Evolutionary conservation across 495 filamentous ascomycete genomes (phyloP).

Genomic region (Geoglossum glabrum): DNA sequence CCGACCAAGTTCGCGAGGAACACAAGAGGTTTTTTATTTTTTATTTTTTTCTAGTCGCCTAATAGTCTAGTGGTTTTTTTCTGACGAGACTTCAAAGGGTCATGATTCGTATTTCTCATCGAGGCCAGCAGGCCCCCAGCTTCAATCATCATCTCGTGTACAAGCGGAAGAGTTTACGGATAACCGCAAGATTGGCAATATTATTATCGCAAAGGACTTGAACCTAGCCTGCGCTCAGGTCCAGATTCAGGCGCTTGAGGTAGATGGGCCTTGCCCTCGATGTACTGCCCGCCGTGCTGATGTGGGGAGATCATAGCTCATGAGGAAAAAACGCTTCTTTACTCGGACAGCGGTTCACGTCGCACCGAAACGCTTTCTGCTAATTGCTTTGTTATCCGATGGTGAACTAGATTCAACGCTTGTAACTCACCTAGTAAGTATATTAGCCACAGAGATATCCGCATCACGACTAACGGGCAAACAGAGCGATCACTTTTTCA

Average conservation of each 20-base stretch:
- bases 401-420: constrained; percentile 17
- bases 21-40: constrained; percentile 15
- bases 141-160: constrained; percentile 13
- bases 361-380: constrained; percentile 62
- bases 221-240: constrained; percentile 45
- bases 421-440: constrained; percentile 25
- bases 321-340: constrained; percentile 57
- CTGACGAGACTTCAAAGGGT: neutral
- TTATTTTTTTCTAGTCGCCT: constrained; percentile 10
- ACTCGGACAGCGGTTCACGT: constrained; percentile 48
- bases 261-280: constrained; percentile 10
- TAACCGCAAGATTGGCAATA: constrained; percentile 42
- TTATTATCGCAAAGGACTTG: constrained; percentile 65
- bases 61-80: constrained; percentile 1
- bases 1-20: constrained; percentile 1
- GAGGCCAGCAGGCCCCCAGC: constrained; percentile 6
- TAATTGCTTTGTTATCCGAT: constrained; percentile 45
- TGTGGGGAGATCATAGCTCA: constrained; percentile 32
- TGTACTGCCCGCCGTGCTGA: neutral
- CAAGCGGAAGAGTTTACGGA: constrained; percentile 12
- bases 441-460: neutral
- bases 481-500: constrained; percentile 66
- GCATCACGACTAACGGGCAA: neutral
- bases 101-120: neutral
- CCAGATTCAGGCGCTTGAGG: constrained; percentile 75